Evolutionary conservation across 2,329 filamentous ascomycete genomes (phyloP), one percentile per base, ranked within the genome.

Genomic region (Alternaria arbusti): DNA sequence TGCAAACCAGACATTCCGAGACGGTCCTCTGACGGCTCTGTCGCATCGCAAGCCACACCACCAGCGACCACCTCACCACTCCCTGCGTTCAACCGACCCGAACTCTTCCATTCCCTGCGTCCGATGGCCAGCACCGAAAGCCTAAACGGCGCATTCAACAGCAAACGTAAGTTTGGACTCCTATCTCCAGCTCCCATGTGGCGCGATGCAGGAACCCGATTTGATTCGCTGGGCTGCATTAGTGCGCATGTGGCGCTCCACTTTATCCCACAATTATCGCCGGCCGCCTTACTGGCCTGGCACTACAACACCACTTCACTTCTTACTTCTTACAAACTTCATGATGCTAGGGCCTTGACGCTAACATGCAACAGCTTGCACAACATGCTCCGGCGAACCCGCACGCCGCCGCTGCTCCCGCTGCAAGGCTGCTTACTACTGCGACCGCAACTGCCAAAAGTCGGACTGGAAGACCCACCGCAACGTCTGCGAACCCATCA

Each of bases 381-480:
- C 73, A 20, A 72, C 72, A 52, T 74, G 73, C 61, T 65, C 73
- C 10, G 63, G 70, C 64, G 60, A 70, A 32, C 56, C 58, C 22
- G 72, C 72, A 5, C 68, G 68, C 59, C 64, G 71, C 46, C 77
- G 74, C 54, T 87, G 85, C 70, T 80, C 82, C n/a, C 84, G 82
- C 66, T 87, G 85, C 80, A 78, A 77, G n/a, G 66, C 66, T 0
- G 78, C 80, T 0, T 75, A 67, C 25, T 88, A 88, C 75, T 88
- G 86, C 79, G 84, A 83, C 45, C 78, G 78, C 23, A 80, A 83
- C 36, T 88, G 86, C 75, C 83, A 87, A 71, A 85, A 83, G 65
- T 70, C 74, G 2, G 80, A 87, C 70, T 88, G 83, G 84, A 84
- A 84, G 66, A 55, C 61, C 3, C 85, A 88, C 73, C 84, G 84